Percentiles rank a stretch among this genome's conserved stretches.
phyloP scores from a whole-genome alignment of 2,329 filamentous ascomycete species.

The Drechslerella dactyloides region DNA sequence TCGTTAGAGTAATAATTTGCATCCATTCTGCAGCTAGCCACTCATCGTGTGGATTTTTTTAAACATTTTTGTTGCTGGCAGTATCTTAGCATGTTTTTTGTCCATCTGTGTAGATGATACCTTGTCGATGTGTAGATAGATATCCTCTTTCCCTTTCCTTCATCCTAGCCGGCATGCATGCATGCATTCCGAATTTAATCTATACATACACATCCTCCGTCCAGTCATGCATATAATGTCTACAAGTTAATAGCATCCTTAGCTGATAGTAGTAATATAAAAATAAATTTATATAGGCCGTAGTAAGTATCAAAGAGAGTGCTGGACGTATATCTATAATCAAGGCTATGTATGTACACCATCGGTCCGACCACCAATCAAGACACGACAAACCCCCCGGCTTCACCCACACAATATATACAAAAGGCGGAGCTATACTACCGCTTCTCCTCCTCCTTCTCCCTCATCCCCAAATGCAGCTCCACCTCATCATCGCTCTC shows the following conservation, averaged over 20 bases:
- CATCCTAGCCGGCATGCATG: too few species aligned
- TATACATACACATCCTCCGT: too few species aligned
- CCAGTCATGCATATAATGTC: too few species aligned
- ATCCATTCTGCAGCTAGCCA: neutral
- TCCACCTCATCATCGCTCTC: constrained; percentile 36
- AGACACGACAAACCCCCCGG: neutral
- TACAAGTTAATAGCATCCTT: neutral
- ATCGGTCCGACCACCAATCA: neutral
- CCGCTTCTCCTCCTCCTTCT: constrained; percentile 26
- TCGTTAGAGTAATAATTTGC: neutral
- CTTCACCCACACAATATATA: neutral
- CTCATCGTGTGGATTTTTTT: neutral
- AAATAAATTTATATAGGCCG: too few species aligned
- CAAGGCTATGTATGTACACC: constrained; percentile 3
- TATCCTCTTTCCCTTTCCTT: too few species aligned
- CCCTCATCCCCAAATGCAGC: constrained; percentile 19
- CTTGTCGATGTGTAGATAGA: too few species aligned
- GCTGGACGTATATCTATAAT: neutral
- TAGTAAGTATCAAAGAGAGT: too few species aligned
- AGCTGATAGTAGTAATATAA: too few species aligned
- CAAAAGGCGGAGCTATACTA: neutral
- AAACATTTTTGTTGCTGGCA: neutral
- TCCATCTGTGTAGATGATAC: too few species aligned
- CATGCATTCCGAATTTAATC: too few species aligned
- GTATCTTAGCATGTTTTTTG: neutral